phyloP scores from a whole-genome alignment of 2,329 filamentous ascomycete genomes.

The Claviceps citrina region DNA sequence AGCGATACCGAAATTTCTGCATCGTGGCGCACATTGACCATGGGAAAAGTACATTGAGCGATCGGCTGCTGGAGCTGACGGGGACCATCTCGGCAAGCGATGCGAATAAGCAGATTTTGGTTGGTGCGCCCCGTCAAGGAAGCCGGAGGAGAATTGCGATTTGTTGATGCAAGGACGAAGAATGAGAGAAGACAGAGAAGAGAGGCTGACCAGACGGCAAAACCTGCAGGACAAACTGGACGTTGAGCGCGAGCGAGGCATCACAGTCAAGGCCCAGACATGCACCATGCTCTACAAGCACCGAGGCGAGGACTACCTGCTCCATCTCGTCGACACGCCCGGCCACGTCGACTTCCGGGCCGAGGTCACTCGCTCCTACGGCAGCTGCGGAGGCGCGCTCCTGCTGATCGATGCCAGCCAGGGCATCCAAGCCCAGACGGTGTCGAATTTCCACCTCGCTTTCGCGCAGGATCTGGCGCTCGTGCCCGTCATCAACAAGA shows the following conservation, averaged over 20 bases:
- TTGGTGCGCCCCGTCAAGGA: too few species aligned
- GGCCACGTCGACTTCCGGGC: slow-evolving; percentile 96
- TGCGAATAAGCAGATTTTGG: slow-evolving; percentile 79
- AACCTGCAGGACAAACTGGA: slow-evolving; percentile 57
- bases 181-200: too few species aligned
- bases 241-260: slow-evolving; percentile 55
- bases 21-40: slow-evolving; percentile 98
- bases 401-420: slow-evolving; percentile 92
- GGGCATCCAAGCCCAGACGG: slow-evolving; percentile 92
- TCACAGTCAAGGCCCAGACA: slow-evolving; percentile 97
- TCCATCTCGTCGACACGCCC: slow-evolving; percentile 92
- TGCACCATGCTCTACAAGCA: slow-evolving; percentile 94
- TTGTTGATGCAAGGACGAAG: too few species aligned
- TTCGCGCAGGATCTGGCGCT: slow-evolving; percentile 80
- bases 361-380: slow-evolving; percentile 90
- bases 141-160: too few species aligned
- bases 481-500: slow-evolving; percentile 91
- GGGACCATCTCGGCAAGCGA: slow-evolving; percentile 74
- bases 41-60: slow-evolving; percentile 91
- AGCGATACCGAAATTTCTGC: slow-evolving; percentile 85
- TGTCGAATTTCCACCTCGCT: slow-evolving; percentile 95
- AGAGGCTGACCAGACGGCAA: background rate
- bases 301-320: slow-evolving; percentile 71
- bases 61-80: slow-evolving; percentile 82
- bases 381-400: slow-evolving; percentile 83